Conservation (phyloP, 2,329 filamentous ascomycete genomes). For the Botrytis paeoniae region DNA sequence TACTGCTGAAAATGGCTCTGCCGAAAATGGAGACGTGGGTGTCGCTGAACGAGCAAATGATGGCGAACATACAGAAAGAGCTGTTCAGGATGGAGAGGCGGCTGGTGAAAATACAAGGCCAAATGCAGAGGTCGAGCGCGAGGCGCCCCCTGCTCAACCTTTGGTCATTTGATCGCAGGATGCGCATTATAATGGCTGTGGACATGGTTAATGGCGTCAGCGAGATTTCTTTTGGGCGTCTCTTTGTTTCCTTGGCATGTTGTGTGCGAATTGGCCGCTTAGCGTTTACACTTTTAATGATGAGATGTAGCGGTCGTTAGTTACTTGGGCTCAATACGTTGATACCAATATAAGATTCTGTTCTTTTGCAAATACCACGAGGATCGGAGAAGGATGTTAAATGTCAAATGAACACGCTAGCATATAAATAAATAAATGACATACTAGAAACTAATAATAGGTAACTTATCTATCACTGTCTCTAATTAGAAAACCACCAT, state of each 20-base stretch:
- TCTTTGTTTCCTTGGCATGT: background rate
- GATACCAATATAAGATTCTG: background rate
- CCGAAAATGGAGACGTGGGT: background rate
- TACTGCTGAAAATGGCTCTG: background rate
- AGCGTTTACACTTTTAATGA: background rate
- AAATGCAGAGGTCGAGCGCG: constrained; percentile 13
- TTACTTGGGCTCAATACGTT: background rate
- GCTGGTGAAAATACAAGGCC: constrained; percentile 1
- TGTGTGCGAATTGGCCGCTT: background rate
- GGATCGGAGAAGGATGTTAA: background rate
- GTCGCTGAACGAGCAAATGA: background rate
- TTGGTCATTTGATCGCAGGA: constrained; percentile 21
- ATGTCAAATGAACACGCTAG: background rate
- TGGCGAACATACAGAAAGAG: constrained; percentile 4
- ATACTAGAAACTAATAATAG: background rate
- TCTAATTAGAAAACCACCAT: background rate
- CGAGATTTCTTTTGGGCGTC: background rate
- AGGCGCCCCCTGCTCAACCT: constrained; percentile 21
- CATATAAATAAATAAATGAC: background rate
- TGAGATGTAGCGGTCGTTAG: background rate
- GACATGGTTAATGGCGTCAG: background rate
- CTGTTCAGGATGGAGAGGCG: constrained; percentile 12
- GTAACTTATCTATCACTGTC: background rate
- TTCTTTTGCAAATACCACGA: background rate
- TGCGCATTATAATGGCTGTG: background rate